Evolutionary conservation across 139 green algal genomes (phyloP), one percentile per base, ranked within the genome.

Genomic region (Chlamydomonas applanata): DNA sequence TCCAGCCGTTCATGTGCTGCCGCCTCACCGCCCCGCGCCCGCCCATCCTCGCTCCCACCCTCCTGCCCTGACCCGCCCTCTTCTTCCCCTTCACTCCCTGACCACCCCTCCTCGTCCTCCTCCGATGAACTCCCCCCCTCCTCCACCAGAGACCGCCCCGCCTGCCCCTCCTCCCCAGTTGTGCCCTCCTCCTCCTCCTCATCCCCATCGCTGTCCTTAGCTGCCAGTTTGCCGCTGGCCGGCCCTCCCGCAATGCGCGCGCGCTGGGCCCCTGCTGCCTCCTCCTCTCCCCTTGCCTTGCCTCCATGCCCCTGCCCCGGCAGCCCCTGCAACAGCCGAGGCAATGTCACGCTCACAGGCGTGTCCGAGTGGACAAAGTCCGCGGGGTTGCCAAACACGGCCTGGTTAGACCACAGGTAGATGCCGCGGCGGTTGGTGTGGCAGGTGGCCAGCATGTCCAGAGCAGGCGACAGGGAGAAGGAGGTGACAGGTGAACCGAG

Each of bases 391-490:
- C 89, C 90, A 82, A 93, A 95, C 45, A 89, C 46, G 17, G 65
- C 56, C 69, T 75, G 84, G 82, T 98, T 98, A 62, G 81, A 79
- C 96, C 96, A 99, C 25, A 98, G 87, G 82, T 97, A 98, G 52
- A 99, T 89, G n/a, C 95, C 96, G 1, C 89, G 84, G 5, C 73
- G 72, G 73, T 92, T 89, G 60, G 88, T 85, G 76, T 99, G 94
- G 0, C 86, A 81, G 22, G 96, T 99, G 71, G 95, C 96, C 46
- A 99, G 89, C 76, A 98, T 74, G 79, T 98, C 95, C 71, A 90
- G 85, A 49, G 59, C 67, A 33, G 92, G 90, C 3, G 88, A 91
- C n/a, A 98, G 87, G 32, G 77, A 86, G 9, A 96, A 75, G 19
- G 75, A 83, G 16, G 86, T 96, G 9, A 98, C 85, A 30, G 91